Base-by-base conservation (phyloP, 306 rosid genomes). In the Cicer yamashitae region DNA sequence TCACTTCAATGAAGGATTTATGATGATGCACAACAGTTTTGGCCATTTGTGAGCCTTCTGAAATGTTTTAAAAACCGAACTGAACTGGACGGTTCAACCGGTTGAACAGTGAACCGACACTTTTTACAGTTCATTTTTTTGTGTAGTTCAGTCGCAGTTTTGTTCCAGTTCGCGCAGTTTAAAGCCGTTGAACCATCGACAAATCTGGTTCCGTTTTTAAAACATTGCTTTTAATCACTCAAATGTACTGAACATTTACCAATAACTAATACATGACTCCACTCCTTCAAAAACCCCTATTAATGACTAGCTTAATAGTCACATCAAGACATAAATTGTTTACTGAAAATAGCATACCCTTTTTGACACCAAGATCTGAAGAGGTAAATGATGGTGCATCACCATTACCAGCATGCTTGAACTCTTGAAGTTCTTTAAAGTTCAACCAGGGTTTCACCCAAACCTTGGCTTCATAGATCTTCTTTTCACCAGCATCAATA, bases 391-490 rank as follows among this genome's bases (percentile, higher is more conserved):
- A 80, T 7, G 84, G 79, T 48, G 70, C 85, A 41, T 76, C 90
- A 14, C 74, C 86, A 45, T 76, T 89, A 14, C 78, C 85, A 34
- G 83, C 86, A 67, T 46, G 91, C 82, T 94, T 87, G 82, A 94
- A 94, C 75, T 89, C 96, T 65, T 84, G 89, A 30, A 94, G 82
- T 78, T 94, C 96, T 85, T 90, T 94, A 75, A 87, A 90, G 80
- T 91, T 84, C 85, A 83, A 0, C 96, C 98, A 94, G 5, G 89
- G 87, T 86, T 92, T 92, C 57, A 90, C 99, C 99, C 99, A 94
- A 8, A 94, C 77, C 91, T 90, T 86, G 37, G 99, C 96, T 66
- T 94, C 91, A 71, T 85, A 94, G 48, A 87, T 67, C 88, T 90
- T 90, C 83, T 86, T 92, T 86, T 82, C 67, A 17, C 89, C 96